Base-by-base conservation (phyloP, 2,329 filamentous ascomycete species). In the Aspergillus sp. region DNA sequence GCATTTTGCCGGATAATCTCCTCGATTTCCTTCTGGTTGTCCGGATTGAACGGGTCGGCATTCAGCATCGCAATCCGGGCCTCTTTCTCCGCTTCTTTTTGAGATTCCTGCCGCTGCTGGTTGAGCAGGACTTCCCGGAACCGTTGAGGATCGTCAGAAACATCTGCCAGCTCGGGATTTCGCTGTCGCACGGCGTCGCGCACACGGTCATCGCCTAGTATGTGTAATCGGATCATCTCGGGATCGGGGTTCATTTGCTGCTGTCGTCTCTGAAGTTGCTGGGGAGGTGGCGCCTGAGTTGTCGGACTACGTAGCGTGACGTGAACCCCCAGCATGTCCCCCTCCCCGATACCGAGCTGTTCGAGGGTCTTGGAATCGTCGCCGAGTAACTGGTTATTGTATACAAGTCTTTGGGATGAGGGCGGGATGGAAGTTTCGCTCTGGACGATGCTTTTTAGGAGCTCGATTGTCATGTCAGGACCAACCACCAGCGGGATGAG, bases 1-100 rank as follows among this genome's bases (percentile, higher is more conserved):
- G 89, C 84, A 76, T 98, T 90, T 76, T 97, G 90, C 55, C 95
- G 88, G 70, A 99, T 99, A 76, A 98, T 96, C 77, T 99, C 95
- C 71, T 95, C 93, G 61, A 99, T 99, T 77, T 89, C 91, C 47
- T 83, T 83, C 76, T 99, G 95, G 8, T 93, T 91, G 63, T 97
- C 93, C 24, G 91, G 79, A 71, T 99, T 93, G 77, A 98, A 97
- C 0, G 93, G 93, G 68, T 99, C 95, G 9, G 92, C 89, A 72
- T 98, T 97, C 60, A 98, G 81, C 68, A 89, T 83, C 60, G 88
- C 87, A 66, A 97, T 93, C 72, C 93, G 87, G 53, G 90, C 87
- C 72, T 93, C 87, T 58, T 93, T 89, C 72, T 93, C 88, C 26
- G 83, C 82, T 59, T 93, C 88, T 56, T 88, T 84, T 56, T 89